phyloP scores from a whole-genome alignment of 139 green algal species.

The Diplosphaera chodatii region DNA sequence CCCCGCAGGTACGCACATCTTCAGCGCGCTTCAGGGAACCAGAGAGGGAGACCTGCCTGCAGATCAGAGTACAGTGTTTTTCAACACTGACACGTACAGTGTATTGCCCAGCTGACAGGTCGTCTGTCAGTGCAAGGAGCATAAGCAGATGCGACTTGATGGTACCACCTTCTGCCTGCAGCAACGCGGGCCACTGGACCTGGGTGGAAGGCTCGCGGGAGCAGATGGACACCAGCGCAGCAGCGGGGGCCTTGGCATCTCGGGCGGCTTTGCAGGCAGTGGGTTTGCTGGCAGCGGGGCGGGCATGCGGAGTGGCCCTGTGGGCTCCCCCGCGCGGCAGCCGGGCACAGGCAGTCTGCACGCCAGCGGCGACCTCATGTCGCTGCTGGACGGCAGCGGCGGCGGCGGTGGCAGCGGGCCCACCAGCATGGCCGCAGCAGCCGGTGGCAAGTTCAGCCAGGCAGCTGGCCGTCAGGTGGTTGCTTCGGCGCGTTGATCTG shows the following conservation, averaged over 20 bases:
- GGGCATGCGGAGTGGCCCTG: constrained; percentile 1
- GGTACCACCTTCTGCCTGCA: background rate
- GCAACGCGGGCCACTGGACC: background rate
- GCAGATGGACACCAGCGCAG: background rate
- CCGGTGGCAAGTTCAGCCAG: background rate
- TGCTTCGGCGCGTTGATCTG: too few species aligned
- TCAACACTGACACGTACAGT: too few species aligned
- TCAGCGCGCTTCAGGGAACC: constrained; percentile 8
- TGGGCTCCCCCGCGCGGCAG: background rate
- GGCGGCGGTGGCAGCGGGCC: background rate
- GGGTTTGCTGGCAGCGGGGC: constrained; percentile 2
- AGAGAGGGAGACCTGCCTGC: too few species aligned
- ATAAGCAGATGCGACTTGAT: too few species aligned
- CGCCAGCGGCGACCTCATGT: constrained; percentile 40
- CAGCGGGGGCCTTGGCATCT: constrained; percentile 6
- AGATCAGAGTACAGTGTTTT: too few species aligned
- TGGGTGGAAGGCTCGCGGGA: background rate
- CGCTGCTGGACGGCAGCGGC: constrained; percentile 42
- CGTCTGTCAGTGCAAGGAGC: too few species aligned
- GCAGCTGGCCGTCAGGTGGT: background rate
- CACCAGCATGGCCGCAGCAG: background rate
- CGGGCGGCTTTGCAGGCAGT: constrained; percentile 3
- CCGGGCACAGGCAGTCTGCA: constrained; percentile 3
- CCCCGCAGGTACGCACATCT: constrained; percentile 1
- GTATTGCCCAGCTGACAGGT: too few species aligned